Conservation (phyloP, 805 yeast genomes). For the Pichia scutulata region DNA sequence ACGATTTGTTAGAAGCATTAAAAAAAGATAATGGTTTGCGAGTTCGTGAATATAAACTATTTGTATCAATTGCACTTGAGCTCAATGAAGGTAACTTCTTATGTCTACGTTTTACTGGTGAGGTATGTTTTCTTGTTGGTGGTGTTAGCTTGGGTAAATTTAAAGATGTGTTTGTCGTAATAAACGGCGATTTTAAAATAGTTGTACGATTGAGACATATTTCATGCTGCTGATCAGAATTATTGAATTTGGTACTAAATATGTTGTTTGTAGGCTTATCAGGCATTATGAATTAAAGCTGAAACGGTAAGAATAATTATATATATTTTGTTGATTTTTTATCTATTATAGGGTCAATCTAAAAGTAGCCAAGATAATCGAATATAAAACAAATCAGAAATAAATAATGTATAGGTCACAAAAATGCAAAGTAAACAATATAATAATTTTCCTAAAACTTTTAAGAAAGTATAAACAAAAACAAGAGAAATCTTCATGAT, state of each 20-base stretch:
- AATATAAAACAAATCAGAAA: neutral
- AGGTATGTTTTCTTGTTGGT: neutral
- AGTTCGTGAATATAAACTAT: neutral
- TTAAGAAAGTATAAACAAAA: too few species aligned
- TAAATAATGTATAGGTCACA: neutral
- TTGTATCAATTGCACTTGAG: neutral
- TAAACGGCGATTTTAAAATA: conserved; percentile 2
- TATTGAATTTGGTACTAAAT: neutral
- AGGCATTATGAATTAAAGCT: neutral
- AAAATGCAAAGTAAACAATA: neutral
- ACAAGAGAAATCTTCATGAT: neutral
- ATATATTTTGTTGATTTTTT: neutral
- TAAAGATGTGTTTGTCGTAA: neutral
- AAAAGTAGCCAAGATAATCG: neutral
- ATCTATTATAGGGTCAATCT: neutral
- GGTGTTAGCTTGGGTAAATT: conserved; percentile 4
- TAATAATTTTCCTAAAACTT: neutral
- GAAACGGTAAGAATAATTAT: neutral
- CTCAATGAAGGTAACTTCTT: neutral
- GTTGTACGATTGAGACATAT: neutral
- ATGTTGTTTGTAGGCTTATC: neutral
- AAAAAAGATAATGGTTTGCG: neutral
- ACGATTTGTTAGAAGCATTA: neutral
- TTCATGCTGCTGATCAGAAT: neutral
- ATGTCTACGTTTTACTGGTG: conserved; percentile 1